A percentile compares a stretch with the other conserved stretches of the same genome.
Conservation (phyloP, 108 stramenopile genomes). For the Craspedostauros australis region DNA sequence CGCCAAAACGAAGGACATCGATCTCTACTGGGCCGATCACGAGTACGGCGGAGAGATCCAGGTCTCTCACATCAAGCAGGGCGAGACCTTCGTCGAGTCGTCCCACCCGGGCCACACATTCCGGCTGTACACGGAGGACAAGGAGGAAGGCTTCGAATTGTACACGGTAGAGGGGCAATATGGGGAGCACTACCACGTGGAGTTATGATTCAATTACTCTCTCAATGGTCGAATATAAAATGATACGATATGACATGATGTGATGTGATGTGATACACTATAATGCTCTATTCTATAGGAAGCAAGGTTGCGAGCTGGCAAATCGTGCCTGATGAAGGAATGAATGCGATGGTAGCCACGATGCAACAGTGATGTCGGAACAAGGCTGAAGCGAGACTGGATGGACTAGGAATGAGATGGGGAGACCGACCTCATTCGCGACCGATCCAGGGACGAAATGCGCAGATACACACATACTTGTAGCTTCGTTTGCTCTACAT, state of each 20-base stretch:
- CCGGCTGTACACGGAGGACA: conserved; percentile 24
- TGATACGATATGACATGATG: neutral
- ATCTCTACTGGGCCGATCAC: conserved; percentile 40
- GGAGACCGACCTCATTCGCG: too few relatives aligned
- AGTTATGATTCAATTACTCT: conserved; percentile 14
- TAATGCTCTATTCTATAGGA: too few relatives aligned
- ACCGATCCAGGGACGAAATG: too few relatives aligned
- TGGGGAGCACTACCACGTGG: conserved; percentile 44
- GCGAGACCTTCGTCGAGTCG: conserved; percentile 26
- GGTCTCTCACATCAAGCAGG: conserved; percentile 25
- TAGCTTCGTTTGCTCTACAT: too few relatives aligned
- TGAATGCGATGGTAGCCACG: too few relatives aligned
- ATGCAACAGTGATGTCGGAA: too few relatives aligned
- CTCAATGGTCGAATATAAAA: neutral
- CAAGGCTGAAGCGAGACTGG: too few relatives aligned
- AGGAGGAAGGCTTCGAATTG: conserved; percentile 22
- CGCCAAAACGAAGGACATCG: conserved; percentile 27
- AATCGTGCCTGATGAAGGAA: too few relatives aligned
- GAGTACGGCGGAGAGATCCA: conserved; percentile 34
- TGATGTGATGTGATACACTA: too few relatives aligned
- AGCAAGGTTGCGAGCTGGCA: too few relatives aligned
- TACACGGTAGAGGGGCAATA: conserved; percentile 27
- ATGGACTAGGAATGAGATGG: too few relatives aligned
- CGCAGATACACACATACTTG: too few relatives aligned
- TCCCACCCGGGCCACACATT: conserved; percentile 45